A percentile compares a stretch with the other conserved stretches of the same genome.
Conservation (phyloP, 768 basidiomycete genomes). For the Fomitopsis serialis region DNA sequence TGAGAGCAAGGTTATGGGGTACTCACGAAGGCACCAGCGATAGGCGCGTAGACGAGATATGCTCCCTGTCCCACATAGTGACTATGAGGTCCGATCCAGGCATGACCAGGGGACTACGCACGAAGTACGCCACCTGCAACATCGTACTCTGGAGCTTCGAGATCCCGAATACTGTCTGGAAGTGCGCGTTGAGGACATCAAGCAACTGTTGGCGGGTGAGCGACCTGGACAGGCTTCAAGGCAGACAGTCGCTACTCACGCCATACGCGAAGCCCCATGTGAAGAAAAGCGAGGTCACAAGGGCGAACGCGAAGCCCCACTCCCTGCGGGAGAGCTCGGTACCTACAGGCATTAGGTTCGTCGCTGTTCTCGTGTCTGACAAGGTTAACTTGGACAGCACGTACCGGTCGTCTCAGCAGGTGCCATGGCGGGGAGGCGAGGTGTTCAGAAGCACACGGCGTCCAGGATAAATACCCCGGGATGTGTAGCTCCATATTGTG, state of each 20-base stretch:
- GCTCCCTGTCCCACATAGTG: conserved; percentile 39
- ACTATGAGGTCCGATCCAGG: too few relatives aligned
- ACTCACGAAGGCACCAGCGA: conserved; percentile 53
- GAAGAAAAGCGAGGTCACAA: conserved; percentile 75
- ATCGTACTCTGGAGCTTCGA: conserved; percentile 67
- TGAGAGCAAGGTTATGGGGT: not conserved
- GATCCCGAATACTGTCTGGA: conserved; percentile 65
- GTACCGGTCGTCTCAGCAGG: conserved; percentile 38
- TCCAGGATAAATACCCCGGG: conserved; percentile 11
- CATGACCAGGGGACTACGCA: conserved; percentile 22
- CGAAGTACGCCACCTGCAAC: conserved; percentile 70
- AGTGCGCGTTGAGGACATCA: conserved; percentile 68
- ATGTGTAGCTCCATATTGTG: conserved; percentile 10
- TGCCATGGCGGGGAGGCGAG: conserved; percentile 24
- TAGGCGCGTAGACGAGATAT: conserved; percentile 55
- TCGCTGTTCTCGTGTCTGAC: not conserved
- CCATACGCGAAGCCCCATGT: conserved; percentile 74
- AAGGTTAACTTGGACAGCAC: conserved; percentile 1
- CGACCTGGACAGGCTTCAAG: conserved; percentile 11
- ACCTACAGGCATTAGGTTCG: conserved; percentile 19
- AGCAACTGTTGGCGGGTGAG: conserved; percentile 38
- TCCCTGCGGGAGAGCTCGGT: conserved; percentile 38
- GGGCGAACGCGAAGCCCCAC: conserved; percentile 55
- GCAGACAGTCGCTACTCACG: conserved; percentile 28
- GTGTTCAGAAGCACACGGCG: conserved; percentile 7